Base-by-base conservation (phyloP, 176 grass and related monocot genomes). In the Aegilops sharonensis region DNA sequence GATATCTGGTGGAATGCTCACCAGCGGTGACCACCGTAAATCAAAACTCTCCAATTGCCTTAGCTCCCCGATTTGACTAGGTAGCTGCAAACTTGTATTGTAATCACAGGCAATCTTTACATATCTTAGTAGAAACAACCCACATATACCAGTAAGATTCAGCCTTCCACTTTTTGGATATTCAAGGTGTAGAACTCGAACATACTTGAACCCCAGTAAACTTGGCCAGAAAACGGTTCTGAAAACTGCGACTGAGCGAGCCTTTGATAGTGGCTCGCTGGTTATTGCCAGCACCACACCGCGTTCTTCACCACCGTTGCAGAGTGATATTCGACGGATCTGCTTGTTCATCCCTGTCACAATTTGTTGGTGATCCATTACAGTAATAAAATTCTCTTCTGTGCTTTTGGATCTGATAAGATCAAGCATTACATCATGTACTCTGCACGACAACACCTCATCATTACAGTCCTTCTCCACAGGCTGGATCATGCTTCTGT, bases 351-450 rank as follows among this genome's bases (percentile, higher is more conserved):
- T 2, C 13, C 11, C 36, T 13, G 3, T 11, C 31, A 10, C 0
- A 11, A 4, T 20, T 3, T 52, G 6, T 1, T 23, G 8, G 11
- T 27, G 13, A 18, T 52, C 68, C 8, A 80, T 11, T 15, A 54
- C 36, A 52, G 21, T 30, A 83, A 75, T 32, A 15, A 94, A 94
- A 9, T 89, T 94, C 11, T 89, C 92, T 39, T 94, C 92, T 24
- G 20, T 50, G 4, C 15, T 80, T 12, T 73, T 89, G 4, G 15
- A 8, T 47, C 73, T 63, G 15, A 93, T 72, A 8, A 89, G 39
- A 35, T 94, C 86, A 65, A 84, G 75, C 54, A 94, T 77, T 20
- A 90, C 54, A 81, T 91, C 89, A 59, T 94, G 86, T 34, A 94
- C 50, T 18, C 37, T 78, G 17, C 83, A 89, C 0, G 14, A 77